These are phyloP conservation scores for Paecilomyces sp. DNA, from an alignment of 2,329 filamentous ascomycete species.

Conservation along the genomic window DNA sequence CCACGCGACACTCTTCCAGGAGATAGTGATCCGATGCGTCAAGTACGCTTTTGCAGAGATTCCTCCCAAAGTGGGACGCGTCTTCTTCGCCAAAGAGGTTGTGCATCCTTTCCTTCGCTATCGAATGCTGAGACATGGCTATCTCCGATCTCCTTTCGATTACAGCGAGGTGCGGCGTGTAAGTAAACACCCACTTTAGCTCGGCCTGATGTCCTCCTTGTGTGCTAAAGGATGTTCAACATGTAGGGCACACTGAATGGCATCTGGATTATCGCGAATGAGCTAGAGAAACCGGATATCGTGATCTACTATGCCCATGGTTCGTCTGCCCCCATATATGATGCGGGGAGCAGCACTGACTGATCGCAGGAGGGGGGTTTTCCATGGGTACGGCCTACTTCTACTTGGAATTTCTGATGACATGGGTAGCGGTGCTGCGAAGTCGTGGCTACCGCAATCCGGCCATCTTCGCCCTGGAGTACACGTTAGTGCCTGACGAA, in stretches of 20 bases:
- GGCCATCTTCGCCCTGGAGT: constrained; percentile 73
- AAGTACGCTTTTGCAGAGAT: constrained; percentile 70
- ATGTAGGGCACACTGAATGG: constrained; percentile 49
- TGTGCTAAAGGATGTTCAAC: neutral
- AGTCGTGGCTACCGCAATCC: constrained; percentile 64
- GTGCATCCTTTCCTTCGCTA: constrained; percentile 68
- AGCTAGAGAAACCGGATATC: constrained; percentile 58
- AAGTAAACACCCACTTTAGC: constrained; percentile 10
- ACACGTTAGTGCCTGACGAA: constrained; percentile 67
- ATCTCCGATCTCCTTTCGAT: constrained; percentile 53
- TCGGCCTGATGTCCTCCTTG: neutral
- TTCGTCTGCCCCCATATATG: constrained; percentile 26
- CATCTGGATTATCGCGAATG: constrained; percentile 62
- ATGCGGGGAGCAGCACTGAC: constrained; percentile 8
- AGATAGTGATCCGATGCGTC: constrained; percentile 69
- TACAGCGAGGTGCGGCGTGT: constrained; percentile 56
- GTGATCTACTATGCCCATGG: constrained; percentile 79
- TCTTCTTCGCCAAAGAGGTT: constrained; percentile 71
- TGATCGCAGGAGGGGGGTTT: constrained; percentile 63
- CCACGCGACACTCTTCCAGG: constrained; percentile 65
- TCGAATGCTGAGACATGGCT: constrained; percentile 67
- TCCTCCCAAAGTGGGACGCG: constrained; percentile 59
- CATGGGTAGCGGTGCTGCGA: constrained; percentile 61
- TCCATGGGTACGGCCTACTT: constrained; percentile 76
- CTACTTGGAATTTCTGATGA: constrained; percentile 75